A percentile compares a stretch with the other conserved stretches of the same genome.
phyloP scores from a whole-genome alignment of 208 protist species.

The Acanthamoeba lenticulata region DNA sequence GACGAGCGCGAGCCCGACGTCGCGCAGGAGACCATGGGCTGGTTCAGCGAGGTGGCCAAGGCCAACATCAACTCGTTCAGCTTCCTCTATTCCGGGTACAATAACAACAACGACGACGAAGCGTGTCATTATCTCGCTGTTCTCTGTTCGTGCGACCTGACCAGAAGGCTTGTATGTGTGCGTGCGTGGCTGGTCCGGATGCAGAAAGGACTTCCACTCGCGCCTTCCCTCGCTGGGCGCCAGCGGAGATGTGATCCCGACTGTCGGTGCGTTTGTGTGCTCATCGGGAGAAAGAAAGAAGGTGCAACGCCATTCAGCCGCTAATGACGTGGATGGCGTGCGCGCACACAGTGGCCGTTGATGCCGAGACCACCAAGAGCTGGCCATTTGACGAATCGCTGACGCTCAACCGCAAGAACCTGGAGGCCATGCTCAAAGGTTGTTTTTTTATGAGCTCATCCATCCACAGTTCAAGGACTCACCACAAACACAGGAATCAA shows the following conservation, averaged over 20 bases:
- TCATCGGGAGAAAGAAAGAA: too few species aligned
- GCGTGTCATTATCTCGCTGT: background rate
- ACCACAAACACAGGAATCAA: background rate
- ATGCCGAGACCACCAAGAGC: constrained; percentile 38
- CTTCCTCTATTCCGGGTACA: constrained; percentile 10
- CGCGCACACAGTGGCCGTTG: background rate
- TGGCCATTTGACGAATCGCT: constrained; percentile 17
- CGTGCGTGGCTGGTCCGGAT: too few species aligned
- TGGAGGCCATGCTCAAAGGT: background rate
- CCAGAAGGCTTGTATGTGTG: too few species aligned
- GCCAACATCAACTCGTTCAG: background rate
- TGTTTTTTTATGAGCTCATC: background rate
- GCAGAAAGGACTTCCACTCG: constrained; percentile 31
- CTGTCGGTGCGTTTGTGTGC: too few species aligned
- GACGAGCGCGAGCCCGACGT: background rate
- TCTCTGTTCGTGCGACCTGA: too few species aligned
- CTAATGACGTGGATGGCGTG: too few species aligned
- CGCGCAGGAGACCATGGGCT: background rate
- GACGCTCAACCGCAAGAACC: background rate
- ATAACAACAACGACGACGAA: background rate
- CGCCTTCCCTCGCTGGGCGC: background rate
- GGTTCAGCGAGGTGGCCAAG: background rate
- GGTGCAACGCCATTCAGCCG: background rate
- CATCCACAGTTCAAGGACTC: background rate
- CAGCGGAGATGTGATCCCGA: constrained; percentile 7